Evolutionary conservation across 2,329 filamentous ascomycete genomes (phyloP).

Genomic region (Neopestalotiopsis sp.): DNA sequence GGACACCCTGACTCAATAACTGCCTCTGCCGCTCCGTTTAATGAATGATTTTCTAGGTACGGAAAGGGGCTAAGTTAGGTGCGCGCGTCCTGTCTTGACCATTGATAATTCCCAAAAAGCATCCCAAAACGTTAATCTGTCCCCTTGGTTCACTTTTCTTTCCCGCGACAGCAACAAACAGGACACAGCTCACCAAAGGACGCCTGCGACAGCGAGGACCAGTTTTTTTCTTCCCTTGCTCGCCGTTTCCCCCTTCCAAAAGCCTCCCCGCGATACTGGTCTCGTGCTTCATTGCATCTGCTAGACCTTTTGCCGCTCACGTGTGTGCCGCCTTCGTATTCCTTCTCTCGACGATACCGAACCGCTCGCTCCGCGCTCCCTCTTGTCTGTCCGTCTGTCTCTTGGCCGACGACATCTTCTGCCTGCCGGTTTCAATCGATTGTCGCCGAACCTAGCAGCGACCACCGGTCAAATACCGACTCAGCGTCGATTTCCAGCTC

Average conservation of each 20-base stretch:
- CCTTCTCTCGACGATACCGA: neutral
- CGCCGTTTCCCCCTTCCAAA: conserved; percentile 8
- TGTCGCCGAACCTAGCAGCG: neutral
- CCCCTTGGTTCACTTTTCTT: conserved; percentile 3
- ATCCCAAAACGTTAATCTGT: conserved; percentile 7
- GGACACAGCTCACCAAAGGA: conserved; percentile 5
- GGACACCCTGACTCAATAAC: neutral
- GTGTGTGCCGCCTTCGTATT: conserved; percentile 12
- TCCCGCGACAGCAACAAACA: neutral
- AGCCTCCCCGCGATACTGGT: neutral
- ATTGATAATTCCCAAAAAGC: neutral
- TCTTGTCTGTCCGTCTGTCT: neutral
- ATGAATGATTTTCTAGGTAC: conserved; percentile 1
- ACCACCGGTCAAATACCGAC: neutral
- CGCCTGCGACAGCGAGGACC: neutral
- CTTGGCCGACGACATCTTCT: neutral
- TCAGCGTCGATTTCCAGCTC: neutral
- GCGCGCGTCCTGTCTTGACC: neutral
- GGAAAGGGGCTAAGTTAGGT: conserved; percentile 2
- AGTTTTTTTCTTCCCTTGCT: neutral
- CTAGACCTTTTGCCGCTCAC: conserved; percentile 6
- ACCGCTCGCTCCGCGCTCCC: neutral
- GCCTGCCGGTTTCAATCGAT: neutral
- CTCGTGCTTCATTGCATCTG: conserved; percentile 24
- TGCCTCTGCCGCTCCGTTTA: conserved; percentile 5